Conservation (phyloP, 192 early-diverging fungal genomes). For the Diversispora eburnea region DNA sequence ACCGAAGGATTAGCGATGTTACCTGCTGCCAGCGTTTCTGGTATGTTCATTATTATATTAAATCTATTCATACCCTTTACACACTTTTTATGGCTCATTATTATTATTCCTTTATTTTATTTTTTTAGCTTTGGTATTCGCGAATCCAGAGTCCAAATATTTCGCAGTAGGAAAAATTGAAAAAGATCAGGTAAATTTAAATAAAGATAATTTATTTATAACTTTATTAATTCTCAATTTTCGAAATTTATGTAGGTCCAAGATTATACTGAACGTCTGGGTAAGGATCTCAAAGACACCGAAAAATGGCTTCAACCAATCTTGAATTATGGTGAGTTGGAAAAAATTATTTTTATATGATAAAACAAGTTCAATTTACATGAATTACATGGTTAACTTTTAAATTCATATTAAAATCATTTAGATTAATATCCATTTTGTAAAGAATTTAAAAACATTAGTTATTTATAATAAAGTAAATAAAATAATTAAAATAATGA, state of each 20-base stretch:
- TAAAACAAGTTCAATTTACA: too few species aligned
- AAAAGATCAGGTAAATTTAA: slow-evolving; percentile 73
- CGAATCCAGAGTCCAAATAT: slow-evolving; percentile 74
- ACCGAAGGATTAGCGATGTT: slow-evolving; percentile 95
- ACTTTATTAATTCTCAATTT: background rate
- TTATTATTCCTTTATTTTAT: background rate
- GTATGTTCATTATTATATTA: slow-evolving; percentile 46
- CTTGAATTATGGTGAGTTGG: slow-evolving; percentile 36
- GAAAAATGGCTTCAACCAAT: slow-evolving; percentile 43
- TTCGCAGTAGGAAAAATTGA: slow-evolving; percentile 95
- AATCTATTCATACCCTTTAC: background rate
- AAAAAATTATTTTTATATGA: too few species aligned
- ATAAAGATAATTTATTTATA: background rate
- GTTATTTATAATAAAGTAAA: too few species aligned
- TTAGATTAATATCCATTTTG: too few species aligned
- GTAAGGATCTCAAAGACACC: slow-evolving; percentile 35
- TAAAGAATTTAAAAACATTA: too few species aligned
- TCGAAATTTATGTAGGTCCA: slow-evolving; percentile 11
- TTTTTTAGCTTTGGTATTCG: slow-evolving; percentile 52
- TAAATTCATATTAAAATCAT: too few species aligned
- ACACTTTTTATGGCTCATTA: background rate
- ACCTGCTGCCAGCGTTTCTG: slow-evolving; percentile 86
- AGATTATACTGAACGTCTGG: slow-evolving; percentile 36
- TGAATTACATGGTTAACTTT: too few species aligned
- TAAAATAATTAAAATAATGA: too few species aligned